These are phyloP conservation scores for Raddia distichophylla DNA, from an alignment of 176 grass and related monocot species.

Conservation along the genomic window DNA sequence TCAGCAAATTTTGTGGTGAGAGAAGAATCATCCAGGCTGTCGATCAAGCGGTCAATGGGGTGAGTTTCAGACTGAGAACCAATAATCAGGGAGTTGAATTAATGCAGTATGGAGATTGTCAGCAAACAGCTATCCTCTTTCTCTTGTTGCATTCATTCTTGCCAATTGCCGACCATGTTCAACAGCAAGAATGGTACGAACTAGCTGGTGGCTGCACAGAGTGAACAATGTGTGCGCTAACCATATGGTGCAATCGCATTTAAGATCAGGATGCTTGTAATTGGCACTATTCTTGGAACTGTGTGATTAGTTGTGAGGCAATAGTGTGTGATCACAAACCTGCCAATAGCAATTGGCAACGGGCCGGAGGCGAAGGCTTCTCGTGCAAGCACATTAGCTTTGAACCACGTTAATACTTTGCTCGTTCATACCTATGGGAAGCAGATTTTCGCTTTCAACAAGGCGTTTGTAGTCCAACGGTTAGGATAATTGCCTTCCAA, in stretches of 20 bases:
- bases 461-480: constrained; percentile 82
- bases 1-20: background rate
- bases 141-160: background rate
- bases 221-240: background rate
- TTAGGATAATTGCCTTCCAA: constrained; percentile 99
- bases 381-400: too few relatives aligned
- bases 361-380: too few relatives aligned
- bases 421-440: too few relatives aligned
- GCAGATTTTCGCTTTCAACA: background rate
- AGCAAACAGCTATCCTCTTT: too few relatives aligned
- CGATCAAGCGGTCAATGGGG: background rate
- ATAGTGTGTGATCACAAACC: too few relatives aligned
- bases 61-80: background rate
- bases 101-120: background rate
- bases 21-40: background rate
- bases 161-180: background rate
- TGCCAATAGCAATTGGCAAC: background rate
- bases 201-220: background rate
- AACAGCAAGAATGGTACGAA: background rate
- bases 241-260: background rate
- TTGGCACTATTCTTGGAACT: too few relatives aligned
- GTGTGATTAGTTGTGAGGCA: too few relatives aligned
- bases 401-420: too few relatives aligned
- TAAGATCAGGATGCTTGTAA: too few relatives aligned
- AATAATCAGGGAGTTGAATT: background rate